Conservation (phyloP, 2,329 filamentous ascomycete genomes). For the Fusarium stilboides region DNA sequence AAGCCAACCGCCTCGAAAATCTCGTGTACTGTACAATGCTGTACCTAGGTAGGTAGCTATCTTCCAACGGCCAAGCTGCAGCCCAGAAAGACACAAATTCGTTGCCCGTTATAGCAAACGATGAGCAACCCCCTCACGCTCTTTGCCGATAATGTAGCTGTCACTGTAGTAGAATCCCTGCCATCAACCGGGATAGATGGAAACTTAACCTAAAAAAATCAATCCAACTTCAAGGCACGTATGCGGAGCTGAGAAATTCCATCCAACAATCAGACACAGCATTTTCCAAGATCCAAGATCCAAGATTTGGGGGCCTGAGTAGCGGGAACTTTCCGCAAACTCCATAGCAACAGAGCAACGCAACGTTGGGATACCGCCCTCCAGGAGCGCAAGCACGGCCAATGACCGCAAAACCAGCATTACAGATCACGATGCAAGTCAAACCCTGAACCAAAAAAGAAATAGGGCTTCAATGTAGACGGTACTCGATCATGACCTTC, state of each 20-base stretch:
- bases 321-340: constrained; percentile 12
- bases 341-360: neutral
- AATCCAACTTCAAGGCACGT: constrained; percentile 1
- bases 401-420: constrained; percentile 24
- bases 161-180: neutral
- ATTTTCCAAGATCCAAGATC: neutral
- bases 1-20: neutral
- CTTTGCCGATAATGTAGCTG: neutral
- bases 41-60: neutral
- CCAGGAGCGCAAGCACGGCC: constrained; percentile 22
- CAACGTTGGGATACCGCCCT: constrained; percentile 11
- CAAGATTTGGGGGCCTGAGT: neutral
- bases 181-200: constrained; percentile 10
- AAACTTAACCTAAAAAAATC: constrained; percentile 7
- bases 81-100: constrained; percentile 12
- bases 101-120: constrained; percentile 18
- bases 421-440: constrained; percentile 34
- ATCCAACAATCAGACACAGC: neutral
- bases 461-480: constrained; percentile 23
- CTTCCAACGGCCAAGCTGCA: constrained; percentile 27
- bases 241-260: constrained; percentile 1
- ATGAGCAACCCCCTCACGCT: constrained; percentile 6
- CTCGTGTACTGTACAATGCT: constrained; percentile 2
- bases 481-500: constrained; percentile 32
- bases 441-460: constrained; percentile 3